phyloP scores from a whole-genome alignment of 2,329 filamentous ascomycete species.

The Coleophoma cylindrospora region DNA sequence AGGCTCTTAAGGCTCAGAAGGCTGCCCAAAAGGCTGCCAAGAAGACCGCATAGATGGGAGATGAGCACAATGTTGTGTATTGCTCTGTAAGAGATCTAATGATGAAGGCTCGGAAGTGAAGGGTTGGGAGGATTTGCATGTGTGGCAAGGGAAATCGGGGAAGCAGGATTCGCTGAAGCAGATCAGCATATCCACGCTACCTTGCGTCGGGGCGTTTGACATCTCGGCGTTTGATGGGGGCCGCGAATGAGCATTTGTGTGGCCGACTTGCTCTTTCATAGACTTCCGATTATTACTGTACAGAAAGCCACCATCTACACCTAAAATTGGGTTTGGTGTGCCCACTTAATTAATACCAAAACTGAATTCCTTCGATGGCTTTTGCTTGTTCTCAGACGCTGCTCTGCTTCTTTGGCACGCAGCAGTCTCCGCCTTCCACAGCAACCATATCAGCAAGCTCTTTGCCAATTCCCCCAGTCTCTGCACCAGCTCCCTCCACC shows the following conservation, averaged over 20 bases:
- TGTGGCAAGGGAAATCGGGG: too few species aligned
- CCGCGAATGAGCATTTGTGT: too few species aligned
- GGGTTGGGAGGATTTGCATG: too few species aligned
- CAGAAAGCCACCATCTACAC: not conserved
- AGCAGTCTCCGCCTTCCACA: conserved; percentile 46
- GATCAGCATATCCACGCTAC: not conserved
- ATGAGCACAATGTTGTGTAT: not conserved
- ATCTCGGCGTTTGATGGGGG: conserved; percentile 4
- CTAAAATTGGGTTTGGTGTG: not conserved
- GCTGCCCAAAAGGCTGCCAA: conserved; percentile 60
- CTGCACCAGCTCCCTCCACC: conserved; percentile 19
- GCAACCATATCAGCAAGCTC: conserved; percentile 42
- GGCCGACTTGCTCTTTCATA: too few species aligned
- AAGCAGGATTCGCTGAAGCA: too few species aligned
- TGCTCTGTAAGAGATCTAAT: conserved; percentile 1
- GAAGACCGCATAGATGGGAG: conserved; percentile 11
- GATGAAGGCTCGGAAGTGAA: not conserved
- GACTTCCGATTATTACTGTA: conserved; percentile 2
- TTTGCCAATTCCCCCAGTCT: conserved; percentile 21
- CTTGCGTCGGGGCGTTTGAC: conserved; percentile 1
- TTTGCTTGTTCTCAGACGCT: not conserved
- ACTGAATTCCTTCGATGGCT: not conserved
- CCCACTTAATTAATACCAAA: conserved; percentile 7
- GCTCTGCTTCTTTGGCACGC: conserved; percentile 37
- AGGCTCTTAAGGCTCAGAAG: conserved; percentile 57